Percentiles rank a stretch among this genome's conserved stretches.
phyloP scores from a whole-genome alignment of 1,139 yeast species.

The Hyphopichia pseudoburtonii region DNA sequence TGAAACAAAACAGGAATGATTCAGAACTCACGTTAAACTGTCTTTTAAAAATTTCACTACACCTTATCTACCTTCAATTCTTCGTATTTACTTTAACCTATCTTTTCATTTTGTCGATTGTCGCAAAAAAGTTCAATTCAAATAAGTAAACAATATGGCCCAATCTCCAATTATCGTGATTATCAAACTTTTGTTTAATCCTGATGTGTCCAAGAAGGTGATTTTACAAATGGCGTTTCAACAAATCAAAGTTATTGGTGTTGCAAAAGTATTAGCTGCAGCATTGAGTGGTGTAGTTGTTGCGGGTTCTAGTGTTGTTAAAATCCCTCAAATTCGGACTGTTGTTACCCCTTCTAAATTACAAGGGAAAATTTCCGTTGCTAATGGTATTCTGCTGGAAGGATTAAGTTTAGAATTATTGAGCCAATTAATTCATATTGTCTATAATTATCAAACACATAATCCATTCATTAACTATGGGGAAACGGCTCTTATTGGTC shows the following conservation, averaged over 20 bases:
- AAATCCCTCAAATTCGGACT: constrained; percentile 45
- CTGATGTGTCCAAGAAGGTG: constrained; percentile 40
- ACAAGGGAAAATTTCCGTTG: constrained; percentile 30
- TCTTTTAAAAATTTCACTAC: no score
- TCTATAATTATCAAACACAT: constrained; percentile 37
- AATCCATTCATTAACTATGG: constrained; percentile 44
- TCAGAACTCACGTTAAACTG: no score
- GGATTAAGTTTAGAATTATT: constrained; percentile 40
- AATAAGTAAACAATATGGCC: no score
- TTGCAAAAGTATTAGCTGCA: constrained; percentile 35
- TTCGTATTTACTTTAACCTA: no score
- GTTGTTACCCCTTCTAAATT: constrained; percentile 30
- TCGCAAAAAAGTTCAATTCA: no score
- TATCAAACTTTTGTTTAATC: constrained; percentile 37
- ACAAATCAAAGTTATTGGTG: constrained; percentile 37
- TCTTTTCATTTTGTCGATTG: no score
- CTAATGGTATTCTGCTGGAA: constrained; percentile 39
- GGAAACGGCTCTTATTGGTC: constrained; percentile 40
- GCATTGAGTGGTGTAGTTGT: constrained; percentile 38
- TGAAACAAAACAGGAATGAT: no score
- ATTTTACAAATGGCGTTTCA: constrained; percentile 40
- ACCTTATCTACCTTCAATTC: no score
- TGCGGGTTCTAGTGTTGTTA: constrained; percentile 41
- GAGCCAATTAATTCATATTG: constrained; percentile 41
- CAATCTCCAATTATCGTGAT: constrained; percentile 25